Base-by-base conservation (phyloP, 495 filamentous ascomycete genomes). In the Rostrohypoxylon terebratum region DNA sequence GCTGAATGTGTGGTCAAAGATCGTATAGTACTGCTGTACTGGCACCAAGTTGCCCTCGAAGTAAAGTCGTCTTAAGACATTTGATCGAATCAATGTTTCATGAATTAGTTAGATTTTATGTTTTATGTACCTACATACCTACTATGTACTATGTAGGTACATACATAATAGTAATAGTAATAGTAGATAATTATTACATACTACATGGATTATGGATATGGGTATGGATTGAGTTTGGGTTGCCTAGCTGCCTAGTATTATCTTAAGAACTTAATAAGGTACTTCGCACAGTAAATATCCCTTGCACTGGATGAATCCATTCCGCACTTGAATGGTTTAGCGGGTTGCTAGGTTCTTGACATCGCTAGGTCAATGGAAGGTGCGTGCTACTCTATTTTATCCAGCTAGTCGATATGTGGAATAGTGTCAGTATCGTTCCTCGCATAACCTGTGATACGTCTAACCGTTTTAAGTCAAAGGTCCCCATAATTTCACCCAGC, bases 371-470 rank as follows among this genome's bases (percentile, higher is more conserved):
- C 8, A 65, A 60, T 63, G 54, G 48, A 59, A 63, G 58, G 53
- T 67, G 63, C 57, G 34, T 60, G 13, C 4, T 14, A 31, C 45
- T 63, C 53, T 47, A 64, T 65, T 65, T 38, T 34, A 48, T 18
- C 54, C n/a, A 20, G 28, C 70, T 73, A 73, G 55, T 58, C 23
- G 7, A 40, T 1, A 50, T 59, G 4, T 14, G 55, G 65, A 13
- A 61, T 73, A 65, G 60, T 55, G 47, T 21, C 53, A 31, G 59
- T 45, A 44, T 45, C 36, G 70, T 73, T 73, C 70, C 61, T 64
- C 70, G 70, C 70, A 73, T 69, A 69, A 73, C 34, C 66, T 69
- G 31, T 74, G 62, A 66, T 63, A 59, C 23, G 45, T 48, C 62
- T 74, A 74, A 63, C 71, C 47, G 13, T 59, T 34, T 66, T 44